Evolutionary conservation across 371 early-diverging fungal species (phyloP).

Genomic region (Globomyces sp.): DNA sequence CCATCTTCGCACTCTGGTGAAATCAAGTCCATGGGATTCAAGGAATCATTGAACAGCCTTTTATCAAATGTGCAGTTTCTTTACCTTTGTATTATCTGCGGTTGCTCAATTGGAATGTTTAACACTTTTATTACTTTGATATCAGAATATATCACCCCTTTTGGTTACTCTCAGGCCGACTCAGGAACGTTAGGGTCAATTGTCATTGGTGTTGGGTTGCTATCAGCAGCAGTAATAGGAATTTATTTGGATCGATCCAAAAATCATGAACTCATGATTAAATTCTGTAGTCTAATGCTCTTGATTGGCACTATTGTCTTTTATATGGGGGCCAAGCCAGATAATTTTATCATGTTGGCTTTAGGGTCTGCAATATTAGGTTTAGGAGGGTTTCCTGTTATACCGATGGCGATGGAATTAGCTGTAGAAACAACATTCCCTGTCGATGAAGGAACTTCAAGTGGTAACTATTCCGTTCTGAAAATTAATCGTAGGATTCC

Average conservation of each 20-base stretch:
- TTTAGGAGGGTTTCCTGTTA: conserved; percentile 31
- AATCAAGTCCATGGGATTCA: conserved; percentile 35
- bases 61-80: conserved; percentile 55
- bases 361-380: conserved; percentile 28
- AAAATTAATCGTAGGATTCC: background rate
- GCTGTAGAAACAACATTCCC: conserved; percentile 33
- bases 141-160: conserved; percentile 60
- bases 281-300: conserved; percentile 4
- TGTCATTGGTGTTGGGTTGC: conserved; percentile 19
- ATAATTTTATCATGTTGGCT: conserved; percentile 17
- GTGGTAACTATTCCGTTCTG: no score
- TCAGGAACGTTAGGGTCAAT: conserved; percentile 42
- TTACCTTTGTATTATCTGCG: conserved; percentile 55
- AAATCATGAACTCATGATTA: conserved; percentile 14
- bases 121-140: conserved; percentile 63
- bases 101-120: conserved; percentile 61
- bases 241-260: conserved; percentile 21
- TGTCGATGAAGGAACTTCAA: conserved; percentile 11
- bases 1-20: conserved; percentile 43
- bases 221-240: conserved; percentile 22
- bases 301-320: conserved; percentile 22
- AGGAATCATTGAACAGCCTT: conserved; percentile 47
- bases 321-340: conserved; percentile 20
- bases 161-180: conserved; percentile 60
- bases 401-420: conserved; percentile 32